Percentiles rank a stretch among this genome's conserved stretches.
Evolutionary conservation across 1,284 basidiomycete genomes (phyloP).

Genomic region (Microbotryum violaceum): DNA sequence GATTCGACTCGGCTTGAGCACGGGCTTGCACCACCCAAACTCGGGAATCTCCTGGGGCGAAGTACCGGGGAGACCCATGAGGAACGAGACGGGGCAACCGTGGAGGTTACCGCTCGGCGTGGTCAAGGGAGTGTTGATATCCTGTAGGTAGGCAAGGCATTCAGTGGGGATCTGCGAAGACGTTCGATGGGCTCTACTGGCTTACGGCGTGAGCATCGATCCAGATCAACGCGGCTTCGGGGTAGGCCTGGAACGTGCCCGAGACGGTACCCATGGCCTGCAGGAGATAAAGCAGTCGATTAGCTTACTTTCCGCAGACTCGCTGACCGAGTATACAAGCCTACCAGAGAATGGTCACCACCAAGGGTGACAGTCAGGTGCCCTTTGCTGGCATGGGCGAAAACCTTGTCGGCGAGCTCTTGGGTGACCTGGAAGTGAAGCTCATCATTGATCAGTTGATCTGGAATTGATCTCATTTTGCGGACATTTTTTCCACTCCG

Average conservation of each 20-base stretch:
- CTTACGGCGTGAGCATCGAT: constrained; percentile 44
- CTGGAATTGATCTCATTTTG: background rate
- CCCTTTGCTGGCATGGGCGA: constrained; percentile 64
- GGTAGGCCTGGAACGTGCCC: constrained; percentile 55
- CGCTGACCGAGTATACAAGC: too few relatives aligned
- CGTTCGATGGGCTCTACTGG: background rate
- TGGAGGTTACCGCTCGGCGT: constrained; percentile 89
- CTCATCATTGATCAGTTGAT: background rate
- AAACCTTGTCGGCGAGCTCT: constrained; percentile 68
- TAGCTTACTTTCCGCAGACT: too few relatives aligned
- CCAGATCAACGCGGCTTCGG: constrained; percentile 80
- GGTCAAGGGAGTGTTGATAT: constrained; percentile 85
- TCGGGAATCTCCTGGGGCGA: constrained; percentile 43
- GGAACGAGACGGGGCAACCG: constrained; percentile 95
- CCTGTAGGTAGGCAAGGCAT: constrained; percentile 60
- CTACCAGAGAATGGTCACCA: constrained; percentile 77
- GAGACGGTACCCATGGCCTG: constrained; percentile 88
- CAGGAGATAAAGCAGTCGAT: too few relatives aligned
- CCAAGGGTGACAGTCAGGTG: constrained; percentile 86
- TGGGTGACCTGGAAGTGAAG: constrained; percentile 57
- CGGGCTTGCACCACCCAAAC: constrained; percentile 73
- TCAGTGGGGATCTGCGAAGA: background rate
- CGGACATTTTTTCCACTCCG: constrained; percentile 3
- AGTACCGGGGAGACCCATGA: constrained; percentile 46
- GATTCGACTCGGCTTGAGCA: constrained; percentile 62